These are phyloP conservation scores for Helenozyma rhizophorensis DNA, from an alignment of 805 yeast species.

Conservation along the genomic window DNA sequence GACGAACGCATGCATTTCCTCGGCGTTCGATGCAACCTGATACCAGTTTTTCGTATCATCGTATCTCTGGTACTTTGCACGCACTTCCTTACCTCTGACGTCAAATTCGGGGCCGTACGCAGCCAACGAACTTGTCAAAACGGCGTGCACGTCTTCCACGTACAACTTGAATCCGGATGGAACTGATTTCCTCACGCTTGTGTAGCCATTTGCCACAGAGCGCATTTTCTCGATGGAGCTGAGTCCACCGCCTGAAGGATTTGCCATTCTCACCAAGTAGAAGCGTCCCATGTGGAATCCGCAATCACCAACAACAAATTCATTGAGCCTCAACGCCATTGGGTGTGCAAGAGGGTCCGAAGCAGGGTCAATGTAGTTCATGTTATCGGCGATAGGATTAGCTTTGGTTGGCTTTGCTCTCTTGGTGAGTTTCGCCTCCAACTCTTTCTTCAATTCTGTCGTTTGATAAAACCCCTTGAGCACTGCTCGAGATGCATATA, in stretches of 20 bases:
- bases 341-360: conserved; percentile 34
- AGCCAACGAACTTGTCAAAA: conserved; percentile 25
- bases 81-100: conserved; percentile 26
- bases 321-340: conserved; percentile 30
- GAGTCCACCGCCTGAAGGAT: conserved; percentile 32
- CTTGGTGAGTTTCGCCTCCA: conserved; percentile 26
- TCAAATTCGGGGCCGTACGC: conserved; percentile 34
- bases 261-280: conserved; percentile 34
- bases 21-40: conserved; percentile 31
- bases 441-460: conserved; percentile 26
- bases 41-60: conserved; percentile 23
- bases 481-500: conserved; percentile 31
- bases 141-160: conserved; percentile 36
- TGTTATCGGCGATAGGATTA: too few relatives aligned
- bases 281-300: conserved; percentile 40
- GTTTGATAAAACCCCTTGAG: conserved; percentile 33
- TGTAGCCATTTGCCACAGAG: conserved; percentile 13
- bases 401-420: conserved; percentile 15
- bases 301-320: conserved; percentile 34
- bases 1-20: conserved; percentile 26
- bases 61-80: neutral
- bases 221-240: conserved; percentile 32
- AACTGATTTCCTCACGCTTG: conserved; percentile 8
- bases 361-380: conserved; percentile 32
- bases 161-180: conserved; percentile 35